A percentile compares a stretch with the other conserved stretches of the same genome.
Conservation (phyloP, 2,329 filamentous ascomycete genomes). For the Emergomyces pasteurianus region DNA sequence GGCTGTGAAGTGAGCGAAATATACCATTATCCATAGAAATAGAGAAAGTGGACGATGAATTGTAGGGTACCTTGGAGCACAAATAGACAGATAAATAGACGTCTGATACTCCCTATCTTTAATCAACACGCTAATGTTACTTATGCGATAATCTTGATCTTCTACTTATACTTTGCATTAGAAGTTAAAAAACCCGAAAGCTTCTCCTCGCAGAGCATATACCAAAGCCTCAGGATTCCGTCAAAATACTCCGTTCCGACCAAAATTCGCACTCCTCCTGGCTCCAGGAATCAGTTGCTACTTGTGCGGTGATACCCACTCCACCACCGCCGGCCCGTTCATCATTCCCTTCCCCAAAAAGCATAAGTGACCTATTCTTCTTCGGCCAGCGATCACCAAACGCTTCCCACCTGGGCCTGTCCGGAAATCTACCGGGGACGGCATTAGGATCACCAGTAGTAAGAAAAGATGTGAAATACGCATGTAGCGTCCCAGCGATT, state of each 20-base stretch:
- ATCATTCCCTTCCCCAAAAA: slow-evolving; percentile 38
- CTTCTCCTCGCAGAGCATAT: too few species aligned
- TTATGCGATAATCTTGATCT: too few species aligned
- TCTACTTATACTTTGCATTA: background rate
- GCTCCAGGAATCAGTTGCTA: slow-evolving; percentile 32
- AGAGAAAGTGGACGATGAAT: background rate
- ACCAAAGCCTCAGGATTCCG: slow-evolving; percentile 7
- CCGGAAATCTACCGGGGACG: slow-evolving; percentile 15
- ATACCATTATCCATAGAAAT: background rate
- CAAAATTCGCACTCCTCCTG: slow-evolving; percentile 37
- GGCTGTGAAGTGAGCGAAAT: background rate
- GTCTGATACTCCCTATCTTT: background rate
- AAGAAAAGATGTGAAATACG: slow-evolving; percentile 41
- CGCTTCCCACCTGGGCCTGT: slow-evolving; percentile 26
- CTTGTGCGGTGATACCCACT: slow-evolving; percentile 28
- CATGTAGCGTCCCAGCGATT: slow-evolving; percentile 33
- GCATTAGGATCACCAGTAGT: slow-evolving; percentile 35
- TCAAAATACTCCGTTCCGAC: slow-evolving; percentile 20
- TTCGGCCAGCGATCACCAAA: slow-evolving; percentile 18
- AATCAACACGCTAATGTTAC: background rate
- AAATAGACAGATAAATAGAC: background rate
- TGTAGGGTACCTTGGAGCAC: background rate
- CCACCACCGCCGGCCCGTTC: slow-evolving; percentile 34
- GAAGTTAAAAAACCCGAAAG: background rate
- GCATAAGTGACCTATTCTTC: slow-evolving; percentile 25